Evolutionary conservation across 2,329 filamentous ascomycete genomes (phyloP).

Genomic region (Pseudogymnoascus sp.): DNA sequence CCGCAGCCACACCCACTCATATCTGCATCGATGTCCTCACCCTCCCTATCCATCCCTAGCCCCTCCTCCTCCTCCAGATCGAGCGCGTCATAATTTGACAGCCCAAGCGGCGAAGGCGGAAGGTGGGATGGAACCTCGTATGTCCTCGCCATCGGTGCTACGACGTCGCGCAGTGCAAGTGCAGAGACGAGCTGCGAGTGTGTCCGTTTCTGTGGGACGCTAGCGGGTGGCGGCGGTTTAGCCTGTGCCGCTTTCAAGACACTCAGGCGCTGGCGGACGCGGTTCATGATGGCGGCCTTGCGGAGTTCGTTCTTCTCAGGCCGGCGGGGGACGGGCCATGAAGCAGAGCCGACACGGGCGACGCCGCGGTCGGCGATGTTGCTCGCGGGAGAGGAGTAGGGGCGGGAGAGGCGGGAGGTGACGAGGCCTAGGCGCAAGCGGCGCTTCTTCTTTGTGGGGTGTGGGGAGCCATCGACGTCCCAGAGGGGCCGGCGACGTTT

Average conservation of each 20-base stretch:
- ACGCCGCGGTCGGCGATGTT: conserved; percentile 57
- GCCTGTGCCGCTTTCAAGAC: conserved; percentile 16
- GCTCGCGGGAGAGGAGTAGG: conserved; percentile 62
- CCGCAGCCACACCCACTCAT: not conserved
- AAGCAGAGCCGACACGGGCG: conserved; percentile 33
- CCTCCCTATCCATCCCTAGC: conserved; percentile 12
- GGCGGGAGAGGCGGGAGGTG: conserved; percentile 62
- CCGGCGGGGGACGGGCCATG: conserved; percentile 41
- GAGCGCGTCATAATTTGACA: conserved; percentile 30
- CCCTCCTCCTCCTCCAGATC: conserved; percentile 27
- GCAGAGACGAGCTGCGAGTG: conserved; percentile 18
- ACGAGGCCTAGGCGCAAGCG: conserved; percentile 56
- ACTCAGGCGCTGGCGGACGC: conserved; percentile 43
- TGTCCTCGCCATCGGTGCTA: conserved; percentile 22
- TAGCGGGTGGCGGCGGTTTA: not conserved
- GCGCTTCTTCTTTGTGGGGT: conserved; percentile 52
- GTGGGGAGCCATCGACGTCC: conserved; percentile 28
- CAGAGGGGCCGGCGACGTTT: conserved; percentile 29
- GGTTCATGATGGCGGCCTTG: conserved; percentile 60
- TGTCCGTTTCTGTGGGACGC: not conserved
- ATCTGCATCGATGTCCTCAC: conserved; percentile 16
- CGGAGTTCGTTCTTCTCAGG: conserved; percentile 46
- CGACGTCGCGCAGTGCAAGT: conserved; percentile 22
- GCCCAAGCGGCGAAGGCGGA: conserved; percentile 28
- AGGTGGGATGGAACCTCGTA: conserved; percentile 21